These are phyloP conservation scores for Glomus cerebriforme DNA, from an alignment of 192 early-diverging fungal genomes.

Conservation along the genomic window DNA sequence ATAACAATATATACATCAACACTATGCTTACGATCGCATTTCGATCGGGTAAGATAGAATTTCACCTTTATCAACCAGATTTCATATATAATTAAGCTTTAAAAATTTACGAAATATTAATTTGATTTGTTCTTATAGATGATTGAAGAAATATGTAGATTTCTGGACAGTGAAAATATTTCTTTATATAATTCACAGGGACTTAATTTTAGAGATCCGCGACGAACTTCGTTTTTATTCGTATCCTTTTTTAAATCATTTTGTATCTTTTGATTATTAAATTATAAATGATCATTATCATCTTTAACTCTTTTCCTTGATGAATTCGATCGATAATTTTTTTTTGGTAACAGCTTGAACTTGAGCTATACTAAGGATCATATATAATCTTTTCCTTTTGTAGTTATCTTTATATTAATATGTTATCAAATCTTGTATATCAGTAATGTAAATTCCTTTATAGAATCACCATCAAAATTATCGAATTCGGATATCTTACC, in stretches of 20 bases:
- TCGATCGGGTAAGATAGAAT: conserved; percentile 10
- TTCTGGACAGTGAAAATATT: conserved; percentile 31
- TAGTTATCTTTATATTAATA: not conserved
- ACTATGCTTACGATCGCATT: conserved; percentile 21
- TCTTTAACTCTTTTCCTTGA: not conserved
- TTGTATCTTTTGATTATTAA: not conserved
- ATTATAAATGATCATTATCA: not conserved
- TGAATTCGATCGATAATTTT: not conserved
- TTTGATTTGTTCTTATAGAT: conserved; percentile 15
- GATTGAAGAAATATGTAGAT: conserved; percentile 33
- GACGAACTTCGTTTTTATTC: conserved; percentile 28
- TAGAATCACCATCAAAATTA: not conserved
- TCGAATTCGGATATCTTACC: not conserved
- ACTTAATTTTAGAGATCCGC: conserved; percentile 31
- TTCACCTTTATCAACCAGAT: not conserved
- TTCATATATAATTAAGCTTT: not conserved
- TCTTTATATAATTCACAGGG: conserved; percentile 21
- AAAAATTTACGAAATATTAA: not conserved
- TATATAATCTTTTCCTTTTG: not conserved
- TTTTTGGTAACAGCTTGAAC: conserved; percentile 13
- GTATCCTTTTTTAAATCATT: conserved; percentile 25
- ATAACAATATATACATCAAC: conserved; percentile 30
- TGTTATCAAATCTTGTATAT: not conserved
- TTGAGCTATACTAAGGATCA: conserved; percentile 18
- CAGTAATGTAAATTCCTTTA: conserved; percentile 4